phyloP scores from a whole-genome alignment of 352 stramenopile genomes.

The Thalassiosira allenii region DNA sequence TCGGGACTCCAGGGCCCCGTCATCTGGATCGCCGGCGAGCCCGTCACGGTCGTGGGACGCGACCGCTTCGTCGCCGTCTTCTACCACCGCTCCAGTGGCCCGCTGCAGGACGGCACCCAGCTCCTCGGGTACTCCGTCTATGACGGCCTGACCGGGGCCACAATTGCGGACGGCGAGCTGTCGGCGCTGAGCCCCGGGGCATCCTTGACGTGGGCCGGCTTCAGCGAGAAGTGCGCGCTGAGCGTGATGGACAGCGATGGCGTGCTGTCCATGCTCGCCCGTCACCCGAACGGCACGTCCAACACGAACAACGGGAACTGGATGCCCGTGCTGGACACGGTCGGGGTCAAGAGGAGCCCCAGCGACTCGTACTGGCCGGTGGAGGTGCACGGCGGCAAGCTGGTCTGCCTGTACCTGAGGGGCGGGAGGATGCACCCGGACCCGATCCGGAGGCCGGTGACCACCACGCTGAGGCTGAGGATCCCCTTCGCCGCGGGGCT shows the following conservation, averaged over 20 bases:
- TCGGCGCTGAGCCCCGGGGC: slow-evolving; percentile 67
- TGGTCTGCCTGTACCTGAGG: slow-evolving; percentile 81
- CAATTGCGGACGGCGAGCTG: slow-evolving; percentile 58
- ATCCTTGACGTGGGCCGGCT: slow-evolving; percentile 78
- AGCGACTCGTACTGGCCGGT: slow-evolving; percentile 82
- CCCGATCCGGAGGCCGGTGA: slow-evolving; percentile 70
- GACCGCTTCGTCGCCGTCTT: slow-evolving; percentile 73
- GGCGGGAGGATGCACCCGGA: slow-evolving; percentile 80
- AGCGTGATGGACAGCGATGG: slow-evolving; percentile 79
- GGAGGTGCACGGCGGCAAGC: slow-evolving; percentile 75
- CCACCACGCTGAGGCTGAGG: slow-evolving; percentile 69
- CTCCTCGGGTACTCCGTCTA: slow-evolving; percentile 75
- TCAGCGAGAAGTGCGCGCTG: slow-evolving; percentile 75
- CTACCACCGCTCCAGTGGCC: slow-evolving; percentile 66
- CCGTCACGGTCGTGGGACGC: slow-evolving; percentile 76
- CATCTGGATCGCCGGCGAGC: slow-evolving; percentile 76
- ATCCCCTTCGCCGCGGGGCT: slow-evolving; percentile 71
- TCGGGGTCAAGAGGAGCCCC: slow-evolving; percentile 74
- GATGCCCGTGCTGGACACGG: slow-evolving; percentile 82
- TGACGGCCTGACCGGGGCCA: slow-evolving; percentile 62
- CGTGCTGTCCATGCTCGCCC: slow-evolving; percentile 78
- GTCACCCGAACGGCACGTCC: not conserved
- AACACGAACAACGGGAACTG: slow-evolving; percentile 66
- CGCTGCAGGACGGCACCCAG: slow-evolving; percentile 77
- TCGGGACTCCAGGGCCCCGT: slow-evolving; percentile 74